Conservation (phyloP, 192 early-diverging fungal genomes). For the Mortierella alpina region DNA sequence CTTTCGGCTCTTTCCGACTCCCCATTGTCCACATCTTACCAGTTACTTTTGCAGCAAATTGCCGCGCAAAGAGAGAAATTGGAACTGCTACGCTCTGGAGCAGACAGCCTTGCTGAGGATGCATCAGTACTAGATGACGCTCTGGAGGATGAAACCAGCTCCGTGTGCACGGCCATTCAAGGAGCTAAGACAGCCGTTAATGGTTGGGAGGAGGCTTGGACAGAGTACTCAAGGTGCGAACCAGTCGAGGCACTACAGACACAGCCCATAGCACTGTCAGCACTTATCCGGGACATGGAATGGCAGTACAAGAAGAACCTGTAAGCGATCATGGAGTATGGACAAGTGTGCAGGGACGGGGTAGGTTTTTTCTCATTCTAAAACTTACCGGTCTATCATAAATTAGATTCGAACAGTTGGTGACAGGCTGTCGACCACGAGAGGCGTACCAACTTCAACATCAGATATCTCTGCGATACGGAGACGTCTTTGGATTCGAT, state of each 20-base stretch:
- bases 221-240: conserved; percentile 28
- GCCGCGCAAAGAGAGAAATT: conserved; percentile 23
- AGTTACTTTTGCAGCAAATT: conserved; percentile 26
- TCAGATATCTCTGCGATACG: conserved; percentile 16
- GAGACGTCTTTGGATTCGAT: conserved; percentile 34
- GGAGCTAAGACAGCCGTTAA: conserved; percentile 11
- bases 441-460: conserved; percentile 28
- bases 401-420: conserved; percentile 28
- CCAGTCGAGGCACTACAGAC: conserved; percentile 21
- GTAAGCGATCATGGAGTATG: conserved; percentile 11
- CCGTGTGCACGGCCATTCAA: background rate
- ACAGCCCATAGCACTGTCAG: conserved; percentile 11
- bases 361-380: background rate
- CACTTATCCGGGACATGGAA: conserved; percentile 26
- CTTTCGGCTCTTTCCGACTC: too few species aligned
- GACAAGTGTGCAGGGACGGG: background rate
- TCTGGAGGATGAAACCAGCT: conserved; percentile 23
- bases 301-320: conserved; percentile 37
- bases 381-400: background rate
- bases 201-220: conserved; percentile 30
- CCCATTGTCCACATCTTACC: background rate
- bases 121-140: conserved; percentile 9
- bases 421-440: conserved; percentile 18
- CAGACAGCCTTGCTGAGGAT: conserved; percentile 7
- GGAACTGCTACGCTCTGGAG: conserved; percentile 4